Base-by-base conservation (phyloP, 2,329 filamentous ascomycete genomes). In the Ampelomyces quisqualis region DNA sequence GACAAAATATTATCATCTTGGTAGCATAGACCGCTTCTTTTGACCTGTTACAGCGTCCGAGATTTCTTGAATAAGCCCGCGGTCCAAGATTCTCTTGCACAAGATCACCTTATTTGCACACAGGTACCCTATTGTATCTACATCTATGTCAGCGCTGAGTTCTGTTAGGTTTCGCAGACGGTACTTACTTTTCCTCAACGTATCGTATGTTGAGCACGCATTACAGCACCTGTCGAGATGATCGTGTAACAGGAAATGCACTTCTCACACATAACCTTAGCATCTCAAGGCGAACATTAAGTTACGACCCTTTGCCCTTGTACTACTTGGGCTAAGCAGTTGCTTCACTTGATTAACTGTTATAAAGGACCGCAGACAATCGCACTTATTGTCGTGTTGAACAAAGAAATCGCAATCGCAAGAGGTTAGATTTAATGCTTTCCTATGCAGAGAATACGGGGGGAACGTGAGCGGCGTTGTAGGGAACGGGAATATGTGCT, bases 191-290 rank as follows among this genome's bases (percentile, higher is more conserved):
- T 55, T 55, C 19, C 47, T 49, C 26, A 55, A 24, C 9, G 51
- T 55, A 31, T 55, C 51, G 26, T 47, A 48, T 17, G 36, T 48
- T 3, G 31, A 40, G 24, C 49, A 46, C 2, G 49, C 43, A 43
- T 53, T 52, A 34, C 53, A 55, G 5, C 50, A 48, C 13, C 50
- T 13, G 42, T 54, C 50, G 10, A 54, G 31, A 37, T 56, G 55
- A 17, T 60, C 61, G 45, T 65, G 58, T n/a, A 66, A 32, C 27
- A 56, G 33, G 21, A 56, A 56, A 35, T 57, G 51, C 34, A 57
- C 53, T 1, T 35, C 38, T 14, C 50, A 20, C 19, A 57, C 32
- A 34, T 47, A 40, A n/a, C n/a, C n/a, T n/a, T 8, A 36, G 37
- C 24, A 55, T 48, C 39, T 55, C 51, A 38, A 52, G 52, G 4